Base-by-base conservation (phyloP, 305 asterid species). In the Plantago coronopus region DNA sequence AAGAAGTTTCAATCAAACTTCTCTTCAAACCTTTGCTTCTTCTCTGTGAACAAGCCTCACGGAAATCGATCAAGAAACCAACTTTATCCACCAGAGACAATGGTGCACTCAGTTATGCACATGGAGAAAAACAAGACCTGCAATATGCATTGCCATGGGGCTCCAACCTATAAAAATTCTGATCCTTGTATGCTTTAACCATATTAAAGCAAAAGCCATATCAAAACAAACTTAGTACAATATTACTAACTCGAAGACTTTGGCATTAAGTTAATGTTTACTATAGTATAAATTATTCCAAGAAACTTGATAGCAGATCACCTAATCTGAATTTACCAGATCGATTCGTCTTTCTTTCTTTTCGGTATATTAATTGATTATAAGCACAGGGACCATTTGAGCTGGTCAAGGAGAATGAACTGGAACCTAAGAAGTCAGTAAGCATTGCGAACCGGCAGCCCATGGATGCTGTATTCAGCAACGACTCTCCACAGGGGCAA, bases 361-460 rank as follows among this genome's bases (percentile, higher is more conserved):
- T 31, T 31, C 1, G 38, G 10, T 37, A 7, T 7, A 8, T 37
- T 37, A 7, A 37, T 5, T 37, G 42, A 37, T 37, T 37, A 7
- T 7, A 37, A 37, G 42, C 42, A 31, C 7, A 5, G 38, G 82
- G 87, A 84, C n/a, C n/a, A 81, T 31, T 10, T 18, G 71, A 73
- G 46, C 76, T 73, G 38, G 82, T 74, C 63, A 64, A 12, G 64
- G 64, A 79, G 62, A 76, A 81, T 15, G 78, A 0, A n/a, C 58
- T 81, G 67, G 59, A 56, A 2, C 54, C 63, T 16, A 71, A 67
- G 10, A 73, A 69, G 49, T 54, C 78, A 55, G 80, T 73, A 47
- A 73, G 74, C 18, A 69, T 78, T 25, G 83, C 78, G 23, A 27
- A 15, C n/a, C 78, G 83, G 79, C 77, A 83, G 86, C 65, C 75